Evolutionary conservation across 768 basidiomycete genomes (phyloP).

Genomic region (Calvatia gigantea): DNA sequence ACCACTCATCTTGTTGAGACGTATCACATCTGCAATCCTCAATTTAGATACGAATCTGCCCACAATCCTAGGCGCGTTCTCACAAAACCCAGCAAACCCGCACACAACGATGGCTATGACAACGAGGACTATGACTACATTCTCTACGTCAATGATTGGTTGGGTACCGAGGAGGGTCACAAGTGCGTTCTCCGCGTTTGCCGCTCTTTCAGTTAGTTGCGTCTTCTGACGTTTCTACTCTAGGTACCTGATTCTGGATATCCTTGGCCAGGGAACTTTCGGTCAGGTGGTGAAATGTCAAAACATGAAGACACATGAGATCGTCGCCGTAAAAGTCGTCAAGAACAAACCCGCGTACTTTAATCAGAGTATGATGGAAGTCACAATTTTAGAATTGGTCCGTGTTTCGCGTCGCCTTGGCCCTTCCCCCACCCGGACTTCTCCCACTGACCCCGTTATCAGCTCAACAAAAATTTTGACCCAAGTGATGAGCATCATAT

Average conservation of each 20-base stretch:
- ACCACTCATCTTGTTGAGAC: slow-evolving; percentile 89
- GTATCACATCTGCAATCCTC: slow-evolving; percentile 91
- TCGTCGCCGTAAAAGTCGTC: slow-evolving; percentile 98
- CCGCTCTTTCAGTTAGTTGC: neutral
- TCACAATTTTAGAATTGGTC: slow-evolving; percentile 94
- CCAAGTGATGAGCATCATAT: slow-evolving; percentile 96
- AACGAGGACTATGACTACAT: slow-evolving; percentile 99
- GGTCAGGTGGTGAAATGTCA: slow-evolving; percentile 99
- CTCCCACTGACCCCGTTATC: slow-evolving; percentile 12
- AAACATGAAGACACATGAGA: slow-evolving; percentile 98
- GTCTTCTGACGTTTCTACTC: slow-evolving; percentile 8
- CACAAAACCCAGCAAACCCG: slow-evolving; percentile 95
- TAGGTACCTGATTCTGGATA: slow-evolving; percentile 96
- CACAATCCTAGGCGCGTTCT: slow-evolving; percentile 95
- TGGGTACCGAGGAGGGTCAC: slow-evolving; percentile 92
- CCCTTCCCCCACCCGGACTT: too few species aligned
- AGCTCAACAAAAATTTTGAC: slow-evolving; percentile 95
- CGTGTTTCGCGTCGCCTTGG: slow-evolving; percentile 28
- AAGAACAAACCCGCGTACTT: slow-evolving; percentile 99
- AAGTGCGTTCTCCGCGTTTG: slow-evolving; percentile 58
- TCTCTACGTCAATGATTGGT: slow-evolving; percentile 97
- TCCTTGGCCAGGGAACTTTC: slow-evolving; percentile 97
- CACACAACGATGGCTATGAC: slow-evolving; percentile 95
- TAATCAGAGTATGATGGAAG: slow-evolving; percentile 99
- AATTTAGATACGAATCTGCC: slow-evolving; percentile 91